Conservation (phyloP, 257 asterid species). For the Handroanthus guayacan region DNA sequence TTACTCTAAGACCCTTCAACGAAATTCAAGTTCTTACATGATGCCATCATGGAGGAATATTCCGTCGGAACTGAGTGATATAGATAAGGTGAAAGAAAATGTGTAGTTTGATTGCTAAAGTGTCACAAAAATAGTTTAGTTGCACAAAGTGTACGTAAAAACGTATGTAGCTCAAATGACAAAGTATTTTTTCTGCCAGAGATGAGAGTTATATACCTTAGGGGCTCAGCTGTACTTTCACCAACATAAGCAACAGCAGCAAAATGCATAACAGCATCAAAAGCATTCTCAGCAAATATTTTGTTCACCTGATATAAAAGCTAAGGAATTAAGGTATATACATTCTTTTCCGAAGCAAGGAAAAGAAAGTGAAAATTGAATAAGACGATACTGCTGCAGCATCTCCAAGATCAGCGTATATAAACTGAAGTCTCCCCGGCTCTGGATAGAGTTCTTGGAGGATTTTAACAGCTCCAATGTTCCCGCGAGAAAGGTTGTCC, state of each 20-base stretch:
- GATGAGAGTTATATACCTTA: constrained; percentile 47
- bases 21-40: no score
- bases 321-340: constrained; percentile 32
- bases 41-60: no score
- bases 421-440: constrained; percentile 85
- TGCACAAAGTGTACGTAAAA: no score
- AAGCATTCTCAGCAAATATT: constrained; percentile 69
- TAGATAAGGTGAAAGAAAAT: no score
- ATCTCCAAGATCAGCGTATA: constrained; percentile 86
- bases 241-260: constrained; percentile 96
- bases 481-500: constrained; percentile 93
- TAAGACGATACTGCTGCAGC: constrained; percentile 68
- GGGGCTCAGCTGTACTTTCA: constrained; percentile 83
- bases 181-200: no score
- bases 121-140: no score
- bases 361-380: not conserved
- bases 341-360: not conserved
- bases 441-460: constrained; percentile 75
- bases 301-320: constrained; percentile 53
- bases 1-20: no score
- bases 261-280: constrained; percentile 89
- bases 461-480: constrained; percentile 80
- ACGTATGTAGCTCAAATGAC: no score
- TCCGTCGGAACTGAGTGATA: no score
- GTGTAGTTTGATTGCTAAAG: no score